Base-by-base conservation (phyloP, 2,329 filamentous ascomycete species). In the Aotearoamyces nothofagi region DNA sequence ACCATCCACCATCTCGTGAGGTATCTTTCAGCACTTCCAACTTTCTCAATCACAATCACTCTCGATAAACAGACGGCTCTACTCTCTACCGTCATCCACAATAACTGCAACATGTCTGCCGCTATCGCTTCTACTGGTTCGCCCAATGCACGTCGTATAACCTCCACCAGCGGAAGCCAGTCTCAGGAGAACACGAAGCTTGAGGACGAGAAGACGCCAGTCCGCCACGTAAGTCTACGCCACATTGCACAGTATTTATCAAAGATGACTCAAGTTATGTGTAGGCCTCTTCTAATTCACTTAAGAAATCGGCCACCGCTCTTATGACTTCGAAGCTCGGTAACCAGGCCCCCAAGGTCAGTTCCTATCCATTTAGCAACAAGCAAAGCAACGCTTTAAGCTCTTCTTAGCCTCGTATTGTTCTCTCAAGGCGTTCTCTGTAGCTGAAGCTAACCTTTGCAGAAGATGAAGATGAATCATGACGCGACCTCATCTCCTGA, bases 311-410 rank as follows among this genome's bases (percentile, higher is more conserved):
- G 23, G 49, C 62, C 16, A 50, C 55, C 20, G 56, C 57, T 22
- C 52, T 73, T 37, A 49, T 59, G 15, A 60, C 66, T 4, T 66
- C 61, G 27, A 71, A 66, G 42, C 47, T 71, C 39, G 58, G 56
- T 32, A 72, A 71, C 33, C 65, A 70, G 47, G 54, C 41, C 37
- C 52, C 57, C 41, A 70, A 70, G 61, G 68, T 70, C 38, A 36
- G 47, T 33, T 34, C n/a, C n/a, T n/a, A n/a, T n/a, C n/a, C n/a
- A n/a, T n/a, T n/a, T n/a, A n/a, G n/a, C n/a, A n/a, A n/a, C n/a
- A n/a, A n/a, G n/a, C n/a, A n/a, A n/a, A n/a, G n/a, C n/a, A n/a
- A n/a, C n/a, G n/a, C n/a, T n/a, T n/a, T n/a, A n/a, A n/a, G n/a
- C n/a, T n/a, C n/a, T n/a, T n/a, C n/a, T n/a, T n/a, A n/a, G n/a